These are phyloP conservation scores for Fusarium odoratissimum DNA, from an alignment of 2,329 filamentous ascomycete species.

Conservation along the genomic window DNA sequence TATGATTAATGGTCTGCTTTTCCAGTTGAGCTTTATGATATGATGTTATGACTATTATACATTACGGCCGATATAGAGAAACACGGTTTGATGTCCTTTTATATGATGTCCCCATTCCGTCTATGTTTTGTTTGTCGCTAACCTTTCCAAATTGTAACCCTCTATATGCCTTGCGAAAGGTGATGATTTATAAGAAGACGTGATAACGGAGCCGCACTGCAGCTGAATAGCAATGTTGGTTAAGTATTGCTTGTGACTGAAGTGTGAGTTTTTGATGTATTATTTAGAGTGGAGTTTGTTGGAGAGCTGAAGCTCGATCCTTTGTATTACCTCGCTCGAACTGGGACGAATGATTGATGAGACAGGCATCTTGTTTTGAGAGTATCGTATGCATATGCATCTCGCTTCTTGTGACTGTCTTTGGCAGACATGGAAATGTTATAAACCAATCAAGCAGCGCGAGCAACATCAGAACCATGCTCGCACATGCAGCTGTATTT, in stretches of 20 bases:
- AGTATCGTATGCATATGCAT: neutral
- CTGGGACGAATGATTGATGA: neutral
- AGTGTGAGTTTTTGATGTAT: neutral
- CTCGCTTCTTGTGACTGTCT: neutral
- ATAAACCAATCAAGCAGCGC: constrained; percentile 15
- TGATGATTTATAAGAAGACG: neutral
- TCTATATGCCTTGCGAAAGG: neutral
- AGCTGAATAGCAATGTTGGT: neutral
- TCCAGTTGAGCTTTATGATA: constrained; percentile 34
- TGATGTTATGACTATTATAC: constrained; percentile 43
- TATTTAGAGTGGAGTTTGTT: neutral
- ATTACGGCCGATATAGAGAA: constrained; percentile 45
- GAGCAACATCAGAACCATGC: constrained; percentile 18
- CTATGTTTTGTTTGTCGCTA: neutral
- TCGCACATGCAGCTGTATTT: constrained; percentile 24
- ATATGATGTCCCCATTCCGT: neutral
- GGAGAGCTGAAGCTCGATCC: neutral
- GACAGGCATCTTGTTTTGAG: neutral
- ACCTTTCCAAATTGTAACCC: neutral
- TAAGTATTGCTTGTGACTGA: neutral
- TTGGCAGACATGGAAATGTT: neutral
- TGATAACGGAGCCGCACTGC: neutral
- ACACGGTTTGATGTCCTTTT: constrained; percentile 30
- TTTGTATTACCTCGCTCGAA: neutral
- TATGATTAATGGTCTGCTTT: constrained; percentile 26